Base-by-base conservation (phyloP, 441 rosid species). In the Populus tomentosa region DNA sequence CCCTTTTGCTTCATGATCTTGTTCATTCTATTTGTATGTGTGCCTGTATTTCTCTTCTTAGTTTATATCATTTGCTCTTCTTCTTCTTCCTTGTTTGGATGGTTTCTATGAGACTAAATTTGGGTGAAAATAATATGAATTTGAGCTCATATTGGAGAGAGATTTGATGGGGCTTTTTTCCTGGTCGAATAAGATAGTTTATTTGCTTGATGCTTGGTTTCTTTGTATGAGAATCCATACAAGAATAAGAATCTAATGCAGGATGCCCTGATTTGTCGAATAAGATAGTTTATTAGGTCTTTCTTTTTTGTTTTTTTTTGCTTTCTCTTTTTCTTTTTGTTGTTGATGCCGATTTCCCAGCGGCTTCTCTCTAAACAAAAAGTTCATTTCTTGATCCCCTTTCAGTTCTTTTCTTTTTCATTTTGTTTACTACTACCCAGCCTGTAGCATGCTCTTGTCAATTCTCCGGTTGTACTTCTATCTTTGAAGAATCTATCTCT, bases 351-450 rank as follows among this genome's bases (percentile, higher is more conserved):
- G 66, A 64, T 79, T 70, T 79, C 78, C 75, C 59, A 20, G 62
- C 67, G 67, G 64, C 62, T 75, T 75, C 72, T 73, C 56, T 36
- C 80, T 40, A 56, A 8, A 24, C 40, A 14, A 50, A 80, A 75
- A 72, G 82, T 62, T 76, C 70, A 76, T 80, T 80, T 76, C 70
- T 71, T 76, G 65, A 72, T 30, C 14, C 38, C 73, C 77, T 76
- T 76, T 80, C 56, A 23, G 50, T 70, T 75, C 35, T 38, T 66
- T 71, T 28, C n/a, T 21, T 35, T 24, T 74, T 24, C 42, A 20
- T 42, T 69, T 78, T 62, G 53, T 32, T 13, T 16, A 61, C 63
- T 10, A 30, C 62, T n/a, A 64, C 23, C 63, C 24, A 33, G 30
- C 20, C 67, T 50, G 32, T n/a, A 4, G 68, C 56, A 32, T 42